These are phyloP conservation scores for Fibroporia radiculosa DNA, from an alignment of 768 basidiomycete genomes.

Conservation along the genomic window DNA sequence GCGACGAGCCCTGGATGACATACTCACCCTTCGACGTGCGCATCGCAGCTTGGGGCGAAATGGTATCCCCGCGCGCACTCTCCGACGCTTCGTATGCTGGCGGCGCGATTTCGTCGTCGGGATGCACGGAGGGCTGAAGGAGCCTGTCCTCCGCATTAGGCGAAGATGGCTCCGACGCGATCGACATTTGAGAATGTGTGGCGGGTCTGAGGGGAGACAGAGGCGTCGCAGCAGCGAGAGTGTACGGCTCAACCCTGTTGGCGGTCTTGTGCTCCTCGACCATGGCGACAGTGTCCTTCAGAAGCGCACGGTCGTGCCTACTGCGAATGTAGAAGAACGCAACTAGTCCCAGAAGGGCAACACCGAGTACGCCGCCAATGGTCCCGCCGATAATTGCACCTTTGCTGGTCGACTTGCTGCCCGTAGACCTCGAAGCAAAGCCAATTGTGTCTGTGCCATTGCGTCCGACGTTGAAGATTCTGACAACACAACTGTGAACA, in stretches of 20 bases:
- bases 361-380: slow-evolving; percentile 22
- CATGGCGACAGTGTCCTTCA: slow-evolving; percentile 14
- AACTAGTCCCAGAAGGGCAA: slow-evolving; percentile 18
- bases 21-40: slow-evolving; percentile 4
- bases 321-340: slow-evolving; percentile 22
- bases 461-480: slow-evolving; percentile 20
- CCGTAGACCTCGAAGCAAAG: slow-evolving; percentile 15
- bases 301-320: slow-evolving; percentile 13
- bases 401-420: slow-evolving; percentile 11
- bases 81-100: slow-evolving; percentile 20
- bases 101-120: slow-evolving; percentile 10
- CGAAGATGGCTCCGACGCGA: slow-evolving; percentile 4
- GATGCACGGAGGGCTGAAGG: slow-evolving; percentile 9
- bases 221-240: slow-evolving; percentile 8
- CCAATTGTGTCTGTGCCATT: slow-evolving; percentile 15
- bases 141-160: slow-evolving; percentile 9
- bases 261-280: slow-evolving; percentile 19
- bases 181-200: neutral
- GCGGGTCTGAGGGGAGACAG: neutral
- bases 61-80: neutral
- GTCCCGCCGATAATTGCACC: slow-evolving; percentile 25
- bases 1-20: neutral
- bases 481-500: slow-evolving; percentile 4
- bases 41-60: neutral
- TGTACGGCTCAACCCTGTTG: slow-evolving; percentile 19